phyloP scores from a whole-genome alignment of 192 early-diverging fungal genomes.

The Coemansia sp. region DNA sequence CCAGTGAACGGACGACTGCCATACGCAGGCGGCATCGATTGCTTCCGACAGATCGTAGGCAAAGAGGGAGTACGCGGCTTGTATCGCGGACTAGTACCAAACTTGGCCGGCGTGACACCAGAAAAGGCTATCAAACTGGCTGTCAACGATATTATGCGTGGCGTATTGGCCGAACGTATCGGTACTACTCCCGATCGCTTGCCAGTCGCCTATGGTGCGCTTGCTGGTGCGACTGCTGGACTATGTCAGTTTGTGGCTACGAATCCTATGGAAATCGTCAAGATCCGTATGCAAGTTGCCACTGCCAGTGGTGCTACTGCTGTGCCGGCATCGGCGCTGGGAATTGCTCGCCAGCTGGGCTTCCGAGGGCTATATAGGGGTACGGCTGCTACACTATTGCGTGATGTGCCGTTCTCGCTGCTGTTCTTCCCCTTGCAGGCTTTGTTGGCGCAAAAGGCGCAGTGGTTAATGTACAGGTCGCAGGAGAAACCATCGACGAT shows the following conservation, averaged over 20 bases:
- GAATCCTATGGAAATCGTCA: constrained; percentile 93
- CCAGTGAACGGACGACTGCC: constrained; percentile 56
- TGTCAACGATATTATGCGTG: constrained; percentile 61
- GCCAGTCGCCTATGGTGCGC: constrained; percentile 71
- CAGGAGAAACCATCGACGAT: constrained; percentile 73
- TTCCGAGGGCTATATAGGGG: constrained; percentile 87
- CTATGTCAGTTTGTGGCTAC: constrained; percentile 89
- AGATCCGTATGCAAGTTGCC: constrained; percentile 89
- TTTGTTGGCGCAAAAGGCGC: constrained; percentile 47
- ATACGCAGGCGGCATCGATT: constrained; percentile 66
- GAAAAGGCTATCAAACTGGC: constrained; percentile 84
- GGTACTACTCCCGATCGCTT: constrained; percentile 41
- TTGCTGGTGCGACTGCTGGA: constrained; percentile 93
- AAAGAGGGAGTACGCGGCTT: constrained; percentile 87
- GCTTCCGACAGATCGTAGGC: constrained; percentile 82
- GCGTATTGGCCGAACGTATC: constrained; percentile 67
- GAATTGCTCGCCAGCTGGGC: constrained; percentile 85
- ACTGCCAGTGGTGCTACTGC: constrained; percentile 51
- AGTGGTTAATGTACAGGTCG: constrained; percentile 43
- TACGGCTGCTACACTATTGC: constrained; percentile 85
- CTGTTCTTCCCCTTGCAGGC: constrained; percentile 77
- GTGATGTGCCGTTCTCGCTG: constrained; percentile 91
- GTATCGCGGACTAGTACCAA: constrained; percentile 93
- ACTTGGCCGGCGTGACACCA: constrained; percentile 90
- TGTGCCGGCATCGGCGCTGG: constrained; percentile 30